Evolutionary conservation across 352 stramenopile genomes (phyloP).

Genomic region (Phytopythium ostracodes): DNA sequence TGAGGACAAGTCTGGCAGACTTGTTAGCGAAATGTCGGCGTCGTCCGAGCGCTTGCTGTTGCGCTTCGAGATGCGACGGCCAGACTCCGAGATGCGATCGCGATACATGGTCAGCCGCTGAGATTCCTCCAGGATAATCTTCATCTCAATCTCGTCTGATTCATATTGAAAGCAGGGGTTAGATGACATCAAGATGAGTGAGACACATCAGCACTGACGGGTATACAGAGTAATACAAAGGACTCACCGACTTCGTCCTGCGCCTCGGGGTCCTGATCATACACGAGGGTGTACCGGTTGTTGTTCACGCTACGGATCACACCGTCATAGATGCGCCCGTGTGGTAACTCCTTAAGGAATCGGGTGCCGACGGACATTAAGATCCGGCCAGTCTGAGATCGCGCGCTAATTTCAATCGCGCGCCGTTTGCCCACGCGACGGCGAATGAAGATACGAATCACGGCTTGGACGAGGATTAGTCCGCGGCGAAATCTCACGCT

Average conservation of each 20-base stretch:
- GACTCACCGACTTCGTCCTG: slow-evolving; percentile 67
- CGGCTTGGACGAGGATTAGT: slow-evolving; percentile 59
- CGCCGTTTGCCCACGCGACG: slow-evolving; percentile 37
- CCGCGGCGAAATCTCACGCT: slow-evolving; percentile 73
- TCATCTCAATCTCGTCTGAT: slow-evolving; percentile 73
- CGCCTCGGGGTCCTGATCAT: slow-evolving; percentile 53
- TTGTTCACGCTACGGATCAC: slow-evolving; percentile 41
- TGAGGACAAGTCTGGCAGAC: slow-evolving; percentile 48
- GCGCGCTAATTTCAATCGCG: slow-evolving; percentile 17
- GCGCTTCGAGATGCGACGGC: slow-evolving; percentile 8
- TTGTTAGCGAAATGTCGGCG: slow-evolving; percentile 50
- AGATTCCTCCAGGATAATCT: slow-evolving; percentile 69
- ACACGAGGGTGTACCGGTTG: slow-evolving; percentile 49
- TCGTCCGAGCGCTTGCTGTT: slow-evolving; percentile 16
- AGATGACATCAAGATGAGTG: neutral
- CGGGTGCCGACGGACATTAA: slow-evolving; percentile 48
- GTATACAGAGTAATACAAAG: no score
- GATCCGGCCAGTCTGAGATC: slow-evolving; percentile 6
- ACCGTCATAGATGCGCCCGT: slow-evolving; percentile 64
- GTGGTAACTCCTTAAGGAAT: slow-evolving; percentile 71
- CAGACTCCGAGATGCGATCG: slow-evolving; percentile 4
- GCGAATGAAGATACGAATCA: slow-evolving; percentile 65
- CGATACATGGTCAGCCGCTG: slow-evolving; percentile 22
- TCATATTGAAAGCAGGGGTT: neutral
- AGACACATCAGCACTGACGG: neutral